Base-by-base conservation (phyloP, 2,329 filamentous ascomycete genomes). In the Aspergillus sp. region DNA sequence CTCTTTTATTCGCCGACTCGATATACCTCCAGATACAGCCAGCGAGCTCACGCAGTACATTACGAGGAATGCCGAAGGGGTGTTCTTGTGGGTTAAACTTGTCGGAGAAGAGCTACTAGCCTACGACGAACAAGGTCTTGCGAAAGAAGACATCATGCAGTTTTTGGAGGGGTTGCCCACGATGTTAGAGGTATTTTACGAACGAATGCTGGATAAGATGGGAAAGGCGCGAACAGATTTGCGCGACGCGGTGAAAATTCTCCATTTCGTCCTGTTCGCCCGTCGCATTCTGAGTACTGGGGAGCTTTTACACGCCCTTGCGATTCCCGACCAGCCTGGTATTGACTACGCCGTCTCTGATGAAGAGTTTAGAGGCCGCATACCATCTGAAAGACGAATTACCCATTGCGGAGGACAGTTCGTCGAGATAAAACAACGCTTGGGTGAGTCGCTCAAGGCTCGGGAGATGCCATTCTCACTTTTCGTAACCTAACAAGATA, bases 21-120 rank as follows among this genome's bases (percentile, higher is more conserved):
- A 49, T n/a, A 20, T 45, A 54, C 24, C 26, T 12, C 36, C 26
- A 10, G 24, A 36, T 10, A 18, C 42, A 2, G 24, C 53, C 2
- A 29, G 18, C 12, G 20, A 49, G 10, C 50, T 42, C 2, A 39
- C 20, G 3, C 16, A 53, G 7, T 57, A 57, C 31, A 49, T 57
- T n/a, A 29, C 49, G 7, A 29, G 49, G 18, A 57, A 52, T 16
- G 50, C 56, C n/a, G 36, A 57, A 18, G 56, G 50, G 4, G 56
- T 57, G 4, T 54, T 57, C n/a, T n/a, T 57, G 9, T 57, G 56
- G 56, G 56, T 57, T 11, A 49, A 49, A 24, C 42, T 55, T n/a
- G 53, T 55, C n/a, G 42, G 53, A 18, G 39, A 47, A 9, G 53
- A 55, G 26, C 26, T 55, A 4, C 14, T 46, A n/a, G 22, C 53